Evolutionary conservation across 768 basidiomycete genomes (phyloP).

Genomic region (Boletus vermiculosoides): DNA sequence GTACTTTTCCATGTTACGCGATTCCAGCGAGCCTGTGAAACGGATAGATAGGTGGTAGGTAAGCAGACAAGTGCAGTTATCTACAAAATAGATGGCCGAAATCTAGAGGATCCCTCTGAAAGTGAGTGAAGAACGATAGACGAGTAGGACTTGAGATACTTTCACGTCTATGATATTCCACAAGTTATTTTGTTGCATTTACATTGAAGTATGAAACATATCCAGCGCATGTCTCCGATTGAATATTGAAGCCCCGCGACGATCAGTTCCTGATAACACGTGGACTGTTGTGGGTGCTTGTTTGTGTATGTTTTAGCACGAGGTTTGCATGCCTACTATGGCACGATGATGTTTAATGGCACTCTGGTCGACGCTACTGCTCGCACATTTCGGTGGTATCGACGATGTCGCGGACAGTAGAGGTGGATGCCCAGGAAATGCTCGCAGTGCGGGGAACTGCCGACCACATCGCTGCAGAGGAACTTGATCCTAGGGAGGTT

Average conservation of each 20-base stretch:
- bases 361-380: background rate
- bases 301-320: conserved; percentile 16
- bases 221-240: conserved; percentile 7
- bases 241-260: conserved; percentile 1
- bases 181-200: background rate
- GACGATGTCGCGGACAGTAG: background rate
- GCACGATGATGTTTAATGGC: background rate
- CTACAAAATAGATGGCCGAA: background rate
- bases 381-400: background rate
- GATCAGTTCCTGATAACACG: background rate
- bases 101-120: too few species aligned
- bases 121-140: background rate
- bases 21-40: background rate
- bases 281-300: background rate
- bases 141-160: too few species aligned
- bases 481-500: too few species aligned
- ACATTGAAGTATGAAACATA: background rate
- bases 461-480: background rate
- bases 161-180: background rate
- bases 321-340: background rate
- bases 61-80: background rate
- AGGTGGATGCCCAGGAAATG: background rate
- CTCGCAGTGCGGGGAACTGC: conserved; percentile 1
- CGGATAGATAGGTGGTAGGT: background rate
- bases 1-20: background rate